These are phyloP conservation scores for Dothideomycetes sp. DNA, from an alignment of 2,329 filamentous ascomycete species.

Conservation along the genomic window DNA sequence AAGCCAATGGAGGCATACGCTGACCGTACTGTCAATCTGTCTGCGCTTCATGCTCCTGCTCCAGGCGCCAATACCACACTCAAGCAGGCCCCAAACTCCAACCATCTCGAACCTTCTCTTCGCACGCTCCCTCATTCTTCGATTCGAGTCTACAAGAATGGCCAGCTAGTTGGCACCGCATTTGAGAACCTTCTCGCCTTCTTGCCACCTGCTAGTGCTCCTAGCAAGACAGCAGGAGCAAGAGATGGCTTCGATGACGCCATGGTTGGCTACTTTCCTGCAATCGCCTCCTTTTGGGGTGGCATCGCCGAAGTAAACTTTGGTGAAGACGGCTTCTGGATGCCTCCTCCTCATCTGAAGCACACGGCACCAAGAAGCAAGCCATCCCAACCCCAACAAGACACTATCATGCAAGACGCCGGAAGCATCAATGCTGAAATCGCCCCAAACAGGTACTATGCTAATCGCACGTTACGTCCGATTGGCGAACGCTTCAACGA, in stretches of 20 bases:
- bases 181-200: conserved; percentile 86
- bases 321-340: conserved; percentile 78
- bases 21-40: conserved; percentile 34
- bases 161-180: conserved; percentile 70
- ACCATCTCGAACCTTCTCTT: conserved; percentile 62
- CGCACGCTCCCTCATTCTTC: conserved; percentile 77
- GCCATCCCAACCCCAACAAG: neutral
- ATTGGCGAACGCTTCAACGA: conserved; percentile 76
- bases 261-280: conserved; percentile 89
- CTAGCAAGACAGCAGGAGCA: conserved; percentile 59
- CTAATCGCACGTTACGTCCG: conserved; percentile 37
- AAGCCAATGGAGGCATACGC: conserved; percentile 69
- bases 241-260: conserved; percentile 87
- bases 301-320: conserved; percentile 91
- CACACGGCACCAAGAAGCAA: conserved; percentile 17
- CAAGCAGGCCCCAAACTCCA: conserved; percentile 56
- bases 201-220: conserved; percentile 75
- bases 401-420: conserved; percentile 5
- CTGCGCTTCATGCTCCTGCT: conserved; percentile 58
- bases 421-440: conserved; percentile 13
- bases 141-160: conserved; percentile 91
- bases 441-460: neutral
- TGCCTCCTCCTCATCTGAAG: conserved; percentile 52
- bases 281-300: conserved; percentile 82
- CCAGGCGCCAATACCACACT: conserved; percentile 25